These are phyloP conservation scores for Miamiensis avidus DNA, from an alignment of 169 alveolate species.

Conservation along the genomic window DNA sequence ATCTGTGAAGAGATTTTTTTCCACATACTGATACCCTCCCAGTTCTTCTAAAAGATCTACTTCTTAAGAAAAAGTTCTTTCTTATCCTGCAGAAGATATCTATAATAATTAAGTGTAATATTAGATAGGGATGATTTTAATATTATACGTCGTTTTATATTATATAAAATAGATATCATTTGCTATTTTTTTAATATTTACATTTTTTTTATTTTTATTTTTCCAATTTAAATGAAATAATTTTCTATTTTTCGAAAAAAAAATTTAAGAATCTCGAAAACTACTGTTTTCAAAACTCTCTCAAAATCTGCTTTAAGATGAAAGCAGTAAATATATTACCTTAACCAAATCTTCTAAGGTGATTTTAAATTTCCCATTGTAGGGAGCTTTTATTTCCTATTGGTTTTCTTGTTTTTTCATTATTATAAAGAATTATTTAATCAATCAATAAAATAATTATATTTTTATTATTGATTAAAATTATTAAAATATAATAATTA, in stretches of 20 bases:
- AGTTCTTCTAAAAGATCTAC: conserved; percentile 32
- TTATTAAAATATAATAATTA: too few relatives aligned
- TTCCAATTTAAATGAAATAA: background rate
- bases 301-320: too few relatives aligned
- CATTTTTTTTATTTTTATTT: too few relatives aligned
- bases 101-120: background rate
- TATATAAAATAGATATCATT: too few relatives aligned
- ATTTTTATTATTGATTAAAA: too few relatives aligned
- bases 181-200: background rate
- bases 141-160: background rate
- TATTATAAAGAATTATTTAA: too few relatives aligned
- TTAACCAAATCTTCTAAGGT: background rate
- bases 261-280: too few relatives aligned
- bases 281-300: too few relatives aligned
- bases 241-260: too few relatives aligned
- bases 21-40: conserved; percentile 19
- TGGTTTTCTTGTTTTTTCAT: background rate
- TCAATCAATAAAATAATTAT: too few relatives aligned
- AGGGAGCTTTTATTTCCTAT: background rate
- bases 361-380: background rate
- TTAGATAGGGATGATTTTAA: background rate
- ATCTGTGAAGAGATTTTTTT: background rate
- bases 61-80: conserved; percentile 48
- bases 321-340: too few relatives aligned
- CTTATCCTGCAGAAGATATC: conserved; percentile 29